Percentiles rank a stretch among this genome's conserved stretches.
phyloP scores from a whole-genome alignment of 2,329 filamentous ascomycete species.

The Xylaria sp. region DNA sequence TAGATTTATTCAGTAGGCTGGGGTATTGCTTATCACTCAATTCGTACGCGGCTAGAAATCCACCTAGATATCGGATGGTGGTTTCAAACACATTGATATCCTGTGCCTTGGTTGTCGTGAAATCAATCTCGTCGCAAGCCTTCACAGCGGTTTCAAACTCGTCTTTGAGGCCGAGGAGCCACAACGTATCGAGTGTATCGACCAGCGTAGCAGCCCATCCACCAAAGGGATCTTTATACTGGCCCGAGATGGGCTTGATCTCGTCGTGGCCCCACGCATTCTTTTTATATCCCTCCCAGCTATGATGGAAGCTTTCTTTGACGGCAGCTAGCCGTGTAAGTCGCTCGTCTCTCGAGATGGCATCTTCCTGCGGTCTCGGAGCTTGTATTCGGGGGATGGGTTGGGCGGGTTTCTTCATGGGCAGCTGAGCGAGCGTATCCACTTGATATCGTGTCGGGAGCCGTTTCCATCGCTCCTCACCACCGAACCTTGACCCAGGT shows the following conservation, averaged over 20 bases:
- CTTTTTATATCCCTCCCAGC: conserved; percentile 66
- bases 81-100: conserved; percentile 73
- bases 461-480: conserved; percentile 41
- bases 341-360: conserved; percentile 43
- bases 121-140: conserved; percentile 65
- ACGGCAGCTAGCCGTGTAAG: conserved; percentile 51
- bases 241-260: conserved; percentile 61
- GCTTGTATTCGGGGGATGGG: conserved; percentile 66
- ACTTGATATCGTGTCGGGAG: conserved; percentile 45
- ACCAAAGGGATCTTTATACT: conserved; percentile 62
- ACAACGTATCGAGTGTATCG: conserved; percentile 72
- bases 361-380: conserved; percentile 54
- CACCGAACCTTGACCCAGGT: conserved; percentile 12
- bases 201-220: conserved; percentile 72
- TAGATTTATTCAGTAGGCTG: conserved; percentile 64
- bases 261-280: conserved; percentile 70
- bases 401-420: conserved; percentile 48
- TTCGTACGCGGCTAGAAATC: conserved; percentile 72
- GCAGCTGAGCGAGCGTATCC: conserved; percentile 42
- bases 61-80: conserved; percentile 73
- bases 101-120: conserved; percentile 55
- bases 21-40: conserved; percentile 60
- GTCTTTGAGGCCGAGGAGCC: conserved; percentile 71
- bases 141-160: conserved; percentile 70
- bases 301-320: conserved; percentile 57